Base-by-base conservation (phyloP, 2,329 filamentous ascomycete species). In the Reticulascus tulasneorum region DNA sequence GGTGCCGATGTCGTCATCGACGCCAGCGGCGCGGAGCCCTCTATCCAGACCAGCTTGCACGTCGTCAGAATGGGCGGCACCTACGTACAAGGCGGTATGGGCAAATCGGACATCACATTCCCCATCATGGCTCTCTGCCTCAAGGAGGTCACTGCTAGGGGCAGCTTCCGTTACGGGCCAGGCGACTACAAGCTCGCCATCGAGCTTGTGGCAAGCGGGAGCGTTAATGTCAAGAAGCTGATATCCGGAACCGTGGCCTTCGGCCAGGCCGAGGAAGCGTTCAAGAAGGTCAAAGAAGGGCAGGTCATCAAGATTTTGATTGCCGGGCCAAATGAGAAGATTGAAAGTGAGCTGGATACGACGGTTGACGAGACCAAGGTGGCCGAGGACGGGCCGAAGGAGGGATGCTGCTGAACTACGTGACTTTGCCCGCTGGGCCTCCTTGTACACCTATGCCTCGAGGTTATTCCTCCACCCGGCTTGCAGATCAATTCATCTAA, bases 11-110 rank as follows among this genome's bases (percentile, higher is more conserved):
- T 79, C 0, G 85, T 86, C 25, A 86, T 93, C 51, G 87, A 93
- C 58, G 86, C 86, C 10, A 84, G 77, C 20, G 86, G 86, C 22
- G 87, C 84, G 3, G 85, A 89, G 63, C 77, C 84, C 1, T 84
- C 79, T 9, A 87, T 91, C 51, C 85, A 90, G 64, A 74, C 84
- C 0, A 77, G 75, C 22, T 74, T 91, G 51, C 82, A 90, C 61
- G 73, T 74, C 15, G 75, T 89, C 18, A 75, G 81, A 45, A 70
- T 71, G 29, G 86, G 86, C 37, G 86, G 86, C 21, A 82, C 75
- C 12, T 91, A 87, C 52, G 82, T 94, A 8, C 88, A 94, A 66
- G 87, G 82, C 41, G 90, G 90, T 37, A 94, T 96, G 88, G 91
- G 91, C 54, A 85, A 84, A 57, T 63, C 79, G 24, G 86, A 95